Conservation (phyloP, 1,139 yeast genomes). For the Maudiozyma humilis region DNA sequence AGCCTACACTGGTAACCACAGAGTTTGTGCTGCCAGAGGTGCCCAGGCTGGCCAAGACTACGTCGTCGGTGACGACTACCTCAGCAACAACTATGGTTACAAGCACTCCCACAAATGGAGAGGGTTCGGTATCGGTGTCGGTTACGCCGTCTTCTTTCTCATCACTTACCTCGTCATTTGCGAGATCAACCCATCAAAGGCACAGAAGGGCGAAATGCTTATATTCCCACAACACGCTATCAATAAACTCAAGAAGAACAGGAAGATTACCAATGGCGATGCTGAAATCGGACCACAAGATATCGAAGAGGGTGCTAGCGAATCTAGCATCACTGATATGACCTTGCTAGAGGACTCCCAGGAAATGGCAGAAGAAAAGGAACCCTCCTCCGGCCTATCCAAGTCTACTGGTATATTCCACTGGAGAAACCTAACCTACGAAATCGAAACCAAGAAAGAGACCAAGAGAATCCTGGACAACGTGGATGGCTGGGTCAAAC, state of each 20-base stretch:
- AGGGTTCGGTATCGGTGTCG: slow-evolving; percentile 58
- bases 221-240: slow-evolving; percentile 49
- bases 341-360: slow-evolving; percentile 6
- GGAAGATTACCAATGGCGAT: slow-evolving; percentile 9
- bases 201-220: slow-evolving; percentile 76
- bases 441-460: slow-evolving; percentile 54
- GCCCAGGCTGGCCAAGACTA: slow-evolving; percentile 45
- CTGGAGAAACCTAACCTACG: slow-evolving; percentile 73
- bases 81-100: slow-evolving; percentile 51
- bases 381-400: slow-evolving; percentile 9
- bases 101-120: slow-evolving; percentile 65
- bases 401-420: slow-evolving; percentile 49
- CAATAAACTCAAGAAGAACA: slow-evolving; percentile 30
- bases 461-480: slow-evolving; percentile 56
- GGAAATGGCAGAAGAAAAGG: slow-evolving; percentile 3
- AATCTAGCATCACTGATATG: slow-evolving; percentile 5
- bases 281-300: background rate
- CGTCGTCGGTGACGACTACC: slow-evolving; percentile 53
- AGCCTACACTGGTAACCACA: slow-evolving; percentile 32
- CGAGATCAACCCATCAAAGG: slow-evolving; percentile 63
- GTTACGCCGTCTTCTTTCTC: slow-evolving; percentile 31
- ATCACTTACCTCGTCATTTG: slow-evolving; percentile 40
- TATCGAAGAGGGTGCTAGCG: slow-evolving; percentile 2
- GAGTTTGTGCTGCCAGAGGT: slow-evolving; percentile 58
- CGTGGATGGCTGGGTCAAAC: slow-evolving; percentile 79